phyloP scores from a whole-genome alignment of 1,284 basidiomycete species.

The Cystobasidium slooffiae region DNA sequence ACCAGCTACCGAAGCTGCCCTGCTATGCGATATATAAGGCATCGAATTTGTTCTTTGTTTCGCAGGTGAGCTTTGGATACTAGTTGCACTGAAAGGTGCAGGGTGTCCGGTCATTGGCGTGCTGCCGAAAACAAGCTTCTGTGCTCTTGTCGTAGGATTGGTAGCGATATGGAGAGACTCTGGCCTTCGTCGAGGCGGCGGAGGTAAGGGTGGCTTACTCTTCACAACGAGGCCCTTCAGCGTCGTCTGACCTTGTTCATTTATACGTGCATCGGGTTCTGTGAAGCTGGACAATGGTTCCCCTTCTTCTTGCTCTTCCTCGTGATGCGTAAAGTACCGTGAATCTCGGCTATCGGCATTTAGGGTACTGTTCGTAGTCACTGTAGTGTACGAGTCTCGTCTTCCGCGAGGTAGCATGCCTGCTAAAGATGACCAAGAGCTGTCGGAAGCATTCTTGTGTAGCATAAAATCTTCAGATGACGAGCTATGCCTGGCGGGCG shows the following conservation, averaged over 20 bases:
- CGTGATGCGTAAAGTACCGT: neutral
- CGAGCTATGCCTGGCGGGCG: constrained; percentile 17
- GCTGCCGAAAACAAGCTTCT: constrained; percentile 19
- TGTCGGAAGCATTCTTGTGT: constrained; percentile 27
- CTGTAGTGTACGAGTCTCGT: neutral
- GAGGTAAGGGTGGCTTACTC: constrained; percentile 17
- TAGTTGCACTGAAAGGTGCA: constrained; percentile 21
- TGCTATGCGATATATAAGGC: constrained; percentile 24
- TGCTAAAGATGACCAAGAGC: constrained; percentile 22
- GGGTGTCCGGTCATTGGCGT: constrained; percentile 12
- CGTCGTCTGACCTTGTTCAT: neutral
- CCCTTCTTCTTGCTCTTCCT: constrained; percentile 9
- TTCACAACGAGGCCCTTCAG: constrained; percentile 4
- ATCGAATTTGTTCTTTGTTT: constrained; percentile 22
- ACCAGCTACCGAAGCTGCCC: constrained; percentile 20
- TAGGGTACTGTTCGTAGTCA: neutral
- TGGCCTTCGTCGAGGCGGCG: constrained; percentile 27
- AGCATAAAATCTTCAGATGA: constrained; percentile 33
- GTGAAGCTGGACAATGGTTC: constrained; percentile 7
- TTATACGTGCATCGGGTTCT: neutral
- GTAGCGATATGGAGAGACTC: constrained; percentile 8
- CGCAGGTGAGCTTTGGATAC: constrained; percentile 12
- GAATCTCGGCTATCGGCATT: neutral
- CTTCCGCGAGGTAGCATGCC: constrained; percentile 9
- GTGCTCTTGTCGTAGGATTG: neutral